Evolutionary conservation across 176 grass and related monocot species (phyloP), one percentile per base, ranked within the genome.

Genomic region (Ensete glaucum): DNA sequence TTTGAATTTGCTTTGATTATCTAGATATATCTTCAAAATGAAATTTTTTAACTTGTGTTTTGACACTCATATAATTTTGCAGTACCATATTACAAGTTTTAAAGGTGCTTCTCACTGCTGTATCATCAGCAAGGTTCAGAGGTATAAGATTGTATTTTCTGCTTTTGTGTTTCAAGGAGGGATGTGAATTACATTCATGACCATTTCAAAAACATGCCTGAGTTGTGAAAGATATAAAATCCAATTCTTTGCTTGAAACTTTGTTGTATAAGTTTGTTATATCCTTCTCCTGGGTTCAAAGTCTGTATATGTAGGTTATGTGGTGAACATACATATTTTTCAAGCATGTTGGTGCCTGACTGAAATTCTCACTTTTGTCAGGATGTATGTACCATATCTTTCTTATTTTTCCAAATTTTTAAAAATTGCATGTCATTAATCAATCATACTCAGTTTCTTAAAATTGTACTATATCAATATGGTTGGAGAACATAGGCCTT

Each of bases 51-150:
- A 88, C 69, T 23, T 62, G 77, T 71, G n/a, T 63, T 34, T 77
- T 29, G 60, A 56, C 6, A 69, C 19, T 76, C 9, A 53, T 83
- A 69, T 55, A 60, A 20, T 73, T 77, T 84, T 88, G 79, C 83
- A 99, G 96, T 78, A 99, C 96, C 0, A 69, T 99, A 83, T 88
- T 99, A 50, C 96, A 95, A 93, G 96, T 99, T 55, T 85, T 99
- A 80, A 94, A 99, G 85, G 96, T 91, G 54, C 96, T 99, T 89
- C 96, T 99, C 56, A 99, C 83, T 77, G 96, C 91, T 74, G 96
- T 99, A 82, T 87, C 96, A 78, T 99, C 96, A 82, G 91, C 90
- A 82, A 99, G 76, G 79, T 95, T 99, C 83, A 99, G 96, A 94
- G 96, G 96, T 99, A 85, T 75, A 19, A 11, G 17, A 3, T 3